Conservation (phyloP, 2,329 filamentous ascomycete genomes). For the Aspergillus latus region DNA sequence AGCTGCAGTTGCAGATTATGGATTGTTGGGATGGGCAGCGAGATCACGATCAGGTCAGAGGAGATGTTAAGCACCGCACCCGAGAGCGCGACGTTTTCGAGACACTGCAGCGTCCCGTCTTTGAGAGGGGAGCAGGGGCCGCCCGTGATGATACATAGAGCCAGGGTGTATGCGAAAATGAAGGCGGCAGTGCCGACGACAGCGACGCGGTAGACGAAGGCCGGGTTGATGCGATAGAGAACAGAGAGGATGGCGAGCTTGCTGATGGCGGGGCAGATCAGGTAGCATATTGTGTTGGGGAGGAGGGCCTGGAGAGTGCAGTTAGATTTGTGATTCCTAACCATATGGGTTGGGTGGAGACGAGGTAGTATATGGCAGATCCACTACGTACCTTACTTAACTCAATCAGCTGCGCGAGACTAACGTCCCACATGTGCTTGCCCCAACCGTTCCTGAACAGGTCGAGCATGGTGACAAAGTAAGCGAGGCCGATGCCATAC, state of each 20-base stretch:
- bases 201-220: conserved; percentile 6
- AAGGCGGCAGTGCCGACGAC: conserved; percentile 3
- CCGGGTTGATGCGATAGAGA: conserved; percentile 17
- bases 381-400: conserved; percentile 8
- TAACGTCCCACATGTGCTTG: conserved; percentile 17
- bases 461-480: conserved; percentile 13
- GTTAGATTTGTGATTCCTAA: no score
- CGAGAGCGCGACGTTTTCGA: conserved; percentile 13
- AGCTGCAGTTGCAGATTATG: conserved; percentile 12
- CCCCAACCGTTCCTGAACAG: conserved; percentile 13
- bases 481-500: conserved; percentile 11
- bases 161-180: conserved; percentile 11
- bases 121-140: conserved; percentile 17
- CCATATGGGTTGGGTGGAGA: no score
- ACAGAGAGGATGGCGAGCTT: conserved; percentile 17
- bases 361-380: neutral
- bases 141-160: conserved; percentile 16
- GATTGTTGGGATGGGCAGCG: conserved; percentile 10
- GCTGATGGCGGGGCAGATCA: conserved; percentile 15
- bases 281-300: conserved; percentile 16
- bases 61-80: conserved; percentile 15
- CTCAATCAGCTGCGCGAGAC: conserved; percentile 11
- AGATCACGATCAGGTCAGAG: conserved; percentile 14
- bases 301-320: neutral
- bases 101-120: conserved; percentile 34